Percentiles rank a stretch among this genome's conserved stretches.
Conservation (phyloP, 176 grass and related monocot species). For the Eleusine indica region DNA sequence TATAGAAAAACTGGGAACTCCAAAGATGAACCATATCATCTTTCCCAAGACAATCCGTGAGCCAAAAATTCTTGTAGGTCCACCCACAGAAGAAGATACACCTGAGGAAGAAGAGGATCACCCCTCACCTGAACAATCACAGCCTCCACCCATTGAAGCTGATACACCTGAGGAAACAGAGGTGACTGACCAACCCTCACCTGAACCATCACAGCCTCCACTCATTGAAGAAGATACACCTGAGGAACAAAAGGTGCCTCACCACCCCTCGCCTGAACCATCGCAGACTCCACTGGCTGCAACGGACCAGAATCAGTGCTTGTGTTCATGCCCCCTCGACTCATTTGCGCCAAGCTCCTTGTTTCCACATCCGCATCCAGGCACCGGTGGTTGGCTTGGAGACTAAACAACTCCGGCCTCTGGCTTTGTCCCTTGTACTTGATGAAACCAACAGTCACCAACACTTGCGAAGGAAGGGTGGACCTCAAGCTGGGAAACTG, state of each 20-base stretch:
- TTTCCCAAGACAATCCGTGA: constrained; percentile 49
- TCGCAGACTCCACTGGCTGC: not conserved
- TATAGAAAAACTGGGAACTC: constrained; percentile 40
- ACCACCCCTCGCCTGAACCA: not conserved
- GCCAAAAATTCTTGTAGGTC: constrained; percentile 8
- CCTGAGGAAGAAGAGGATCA: not conserved
- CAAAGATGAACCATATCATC: constrained; percentile 55
- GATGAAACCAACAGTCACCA: not conserved
- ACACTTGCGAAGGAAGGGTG: too few relatives aligned
- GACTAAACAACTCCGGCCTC: not conserved
- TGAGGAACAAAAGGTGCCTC: not conserved
- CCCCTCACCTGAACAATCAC: not conserved
- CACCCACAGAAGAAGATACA: not conserved
- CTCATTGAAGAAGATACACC: not conserved
- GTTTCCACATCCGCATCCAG: constrained; percentile 38
- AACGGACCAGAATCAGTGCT: not conserved
- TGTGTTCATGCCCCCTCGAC: not conserved
- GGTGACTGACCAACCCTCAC: not conserved
- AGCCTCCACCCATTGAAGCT: not conserved
- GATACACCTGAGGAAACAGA: not conserved
- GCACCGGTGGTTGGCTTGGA: constrained; percentile 50
- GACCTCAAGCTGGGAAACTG: too few relatives aligned
- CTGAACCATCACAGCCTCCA: constrained; percentile 5
- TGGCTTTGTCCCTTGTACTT: not conserved
- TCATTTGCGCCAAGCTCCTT: constrained; percentile 44